Base-by-base conservation (phyloP, 306 rosid species). In the Acacia confusa region DNA sequence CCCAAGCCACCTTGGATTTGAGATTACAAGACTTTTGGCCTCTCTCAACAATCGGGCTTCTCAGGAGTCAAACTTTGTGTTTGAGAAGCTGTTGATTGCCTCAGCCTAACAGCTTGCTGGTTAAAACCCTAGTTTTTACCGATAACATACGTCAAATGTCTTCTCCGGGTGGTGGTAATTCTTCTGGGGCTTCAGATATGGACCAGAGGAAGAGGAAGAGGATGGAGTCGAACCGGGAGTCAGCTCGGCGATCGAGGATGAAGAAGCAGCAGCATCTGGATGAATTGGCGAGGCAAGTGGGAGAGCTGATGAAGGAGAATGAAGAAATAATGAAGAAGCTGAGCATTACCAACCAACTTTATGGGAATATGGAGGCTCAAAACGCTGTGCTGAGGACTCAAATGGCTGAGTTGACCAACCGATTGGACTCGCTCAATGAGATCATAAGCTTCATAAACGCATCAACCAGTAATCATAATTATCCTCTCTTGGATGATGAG, bases 181-280 rank as follows among this genome's bases (percentile, higher is more conserved):
- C 92, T 55, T 89, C 94, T 9, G 89, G 9, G 6, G 24, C 24
- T 5, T 52, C 58, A 1, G 58, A 52, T 17, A 16, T 52, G 58
- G 58, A 95, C 53, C 90, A 88, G 36, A 92, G 85, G 72, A 95
- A 95, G 88, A 85, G 98, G 72, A 95, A 95, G 81, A 89, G 98
- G 83, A 92, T 95, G 97, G 45, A 83, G 17, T 92, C 98, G 9
- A 95, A 95, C 25, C 73, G 98, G 8, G 98, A 92, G 86, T 95
- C 98, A 0, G 98, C 98, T 2, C 87, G 97, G 0, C 74, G 97
- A 58, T 95, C 98, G 0, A 79, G 98, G 83, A 88, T 91, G 89
- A 82, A 84, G 78, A 95, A 95, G 17, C 97, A 91, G 81, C 89
- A 91, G 40, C 94, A 91, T 48, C 44, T 91, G 63, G 97, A 91